These are phyloP conservation scores for Trichoderma virens DNA, from an alignment of 495 filamentous ascomycete species.

Conservation along the genomic window DNA sequence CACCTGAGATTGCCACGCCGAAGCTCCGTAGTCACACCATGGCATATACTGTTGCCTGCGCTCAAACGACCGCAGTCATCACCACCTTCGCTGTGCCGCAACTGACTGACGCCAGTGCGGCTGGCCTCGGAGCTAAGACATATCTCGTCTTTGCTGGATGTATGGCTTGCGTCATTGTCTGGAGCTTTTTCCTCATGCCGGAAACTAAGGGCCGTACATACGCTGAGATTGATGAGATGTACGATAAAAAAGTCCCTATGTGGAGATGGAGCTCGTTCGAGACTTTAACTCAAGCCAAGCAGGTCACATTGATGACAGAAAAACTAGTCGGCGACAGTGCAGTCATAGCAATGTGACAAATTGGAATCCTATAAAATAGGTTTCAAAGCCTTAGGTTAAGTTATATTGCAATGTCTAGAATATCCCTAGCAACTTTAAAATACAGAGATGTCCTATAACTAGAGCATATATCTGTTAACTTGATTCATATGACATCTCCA, in stretches of 20 bases:
- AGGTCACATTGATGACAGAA: background rate
- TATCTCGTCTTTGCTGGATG: constrained; percentile 21
- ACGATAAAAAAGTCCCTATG: background rate
- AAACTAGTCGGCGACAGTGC: no score
- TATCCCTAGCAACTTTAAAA: no score
- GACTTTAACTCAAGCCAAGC: background rate
- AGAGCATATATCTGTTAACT: no score
- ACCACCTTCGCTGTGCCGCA: constrained; percentile 24
- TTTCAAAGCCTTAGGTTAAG: no score
- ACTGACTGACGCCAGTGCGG: constrained; percentile 22
- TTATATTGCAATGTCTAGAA: no score
- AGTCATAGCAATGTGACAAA: no score
- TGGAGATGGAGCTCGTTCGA: background rate
- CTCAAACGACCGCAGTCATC: constrained; percentile 19
- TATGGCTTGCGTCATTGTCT: constrained; percentile 9
- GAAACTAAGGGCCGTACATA: constrained; percentile 13
- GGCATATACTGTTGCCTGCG: constrained; percentile 19
- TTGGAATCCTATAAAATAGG: no score
- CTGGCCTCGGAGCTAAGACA: constrained; percentile 24
- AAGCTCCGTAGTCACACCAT: constrained; percentile 22
- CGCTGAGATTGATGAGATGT: constrained; percentile 15
- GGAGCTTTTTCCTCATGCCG: constrained; percentile 7
- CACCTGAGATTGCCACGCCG: constrained; percentile 20
- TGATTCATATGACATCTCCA: no score
- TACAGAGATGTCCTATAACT: no score